Evolutionary conservation across 257 asterid genomes (phyloP), one percentile per base, ranked within the genome.

Genomic region (Primulina huaijiensis): DNA sequence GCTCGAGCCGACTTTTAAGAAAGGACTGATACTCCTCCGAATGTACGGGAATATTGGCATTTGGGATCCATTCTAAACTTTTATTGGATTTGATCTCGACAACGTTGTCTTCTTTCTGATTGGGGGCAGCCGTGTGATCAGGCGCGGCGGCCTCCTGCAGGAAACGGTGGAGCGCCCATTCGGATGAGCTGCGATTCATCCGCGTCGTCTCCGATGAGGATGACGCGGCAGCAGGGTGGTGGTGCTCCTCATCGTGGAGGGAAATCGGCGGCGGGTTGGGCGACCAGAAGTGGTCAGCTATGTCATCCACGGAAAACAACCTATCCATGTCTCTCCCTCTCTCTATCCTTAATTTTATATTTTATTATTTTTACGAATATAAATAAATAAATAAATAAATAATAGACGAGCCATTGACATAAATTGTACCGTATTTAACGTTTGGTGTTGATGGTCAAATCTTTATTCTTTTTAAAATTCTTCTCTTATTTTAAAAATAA

Each of bases 81-180:
- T 30, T 38, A 52, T 62, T 29, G 64, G 71, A 75, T 33, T 75
- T 73, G 81, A 78, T 63, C 83, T 80, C 79, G 17, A 60, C 79
- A 67, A 72, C 84, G 62, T 70, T 87, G 60, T 30, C 33, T 38
- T 75, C 72, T 7, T 71, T 20, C 40, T 50, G 71, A 17, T 30
- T 40, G 21, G 37, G 21, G 38, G 81, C 57, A 34, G 78, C 31
- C 73, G 59, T 64, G 16, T 69, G 78, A 83, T 79, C 81, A 46
- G 87, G 73, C 14, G 82, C 83, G 34, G 85, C 70, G 69, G 92
- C 88, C 77, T 86, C 92, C 77, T 80, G 92, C n/a, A 92, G 86
- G 76, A 88, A 92, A 8, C 88, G 89, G 75, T 92, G 95, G 78
- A 92, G 83, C 33, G 98, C 96, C 90, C 95, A 92, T 62, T 92